Base-by-base conservation (phyloP, 208 protist species). In the Crithidia expoeki region DNA sequence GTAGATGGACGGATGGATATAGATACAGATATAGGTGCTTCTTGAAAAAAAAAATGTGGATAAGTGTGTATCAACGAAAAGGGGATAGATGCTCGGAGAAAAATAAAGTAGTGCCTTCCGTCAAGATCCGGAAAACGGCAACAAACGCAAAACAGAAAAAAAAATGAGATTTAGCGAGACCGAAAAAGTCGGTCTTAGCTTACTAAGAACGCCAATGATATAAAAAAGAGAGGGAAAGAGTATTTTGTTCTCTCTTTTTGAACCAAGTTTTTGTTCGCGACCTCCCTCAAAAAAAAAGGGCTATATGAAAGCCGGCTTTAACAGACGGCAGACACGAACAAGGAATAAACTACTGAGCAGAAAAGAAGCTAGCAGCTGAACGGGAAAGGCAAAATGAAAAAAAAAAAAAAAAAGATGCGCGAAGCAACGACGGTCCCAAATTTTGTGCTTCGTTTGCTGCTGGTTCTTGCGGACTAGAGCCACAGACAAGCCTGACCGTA, bases 1-100 rank as follows among this genome's bases (percentile, higher is more conserved):
- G 42, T 66, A 63, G 38, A 36, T 72, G n/a, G n/a, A 57, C 9
- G 28, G 23, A 51, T 55, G 27, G 40, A 47, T 68, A 46, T 53
- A 50, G 46, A 30, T 19, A n/a, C n/a, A n/a, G n/a, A n/a, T n/a
- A n/a, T n/a, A n/a, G n/a, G n/a, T n/a, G n/a, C n/a, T n/a, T n/a
- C n/a, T n/a, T n/a, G n/a, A n/a, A n/a, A n/a, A n/a, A n/a, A 2
- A 0, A 40, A 28, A 25, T 36, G 51, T 57, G 51, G 55, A 59
- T 38, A 34, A 44, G 55, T 38, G 55, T 21, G 33, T 23, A 67
- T 57, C 9, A 44, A 56, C 25, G 47, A 40, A 50, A 40, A 44
- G 19, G n/a, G 47, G 12, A 34, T 1, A 58, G 2, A 68, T 16
- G n/a, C n/a, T 49, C 5, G 34, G 16, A 64, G 19, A 61, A 65